A percentile compares a stretch with the other conserved stretches of the same genome.
Conservation (phyloP, 1,284 basidiomycete species). For the Sanguinoderma infundibulare region DNA sequence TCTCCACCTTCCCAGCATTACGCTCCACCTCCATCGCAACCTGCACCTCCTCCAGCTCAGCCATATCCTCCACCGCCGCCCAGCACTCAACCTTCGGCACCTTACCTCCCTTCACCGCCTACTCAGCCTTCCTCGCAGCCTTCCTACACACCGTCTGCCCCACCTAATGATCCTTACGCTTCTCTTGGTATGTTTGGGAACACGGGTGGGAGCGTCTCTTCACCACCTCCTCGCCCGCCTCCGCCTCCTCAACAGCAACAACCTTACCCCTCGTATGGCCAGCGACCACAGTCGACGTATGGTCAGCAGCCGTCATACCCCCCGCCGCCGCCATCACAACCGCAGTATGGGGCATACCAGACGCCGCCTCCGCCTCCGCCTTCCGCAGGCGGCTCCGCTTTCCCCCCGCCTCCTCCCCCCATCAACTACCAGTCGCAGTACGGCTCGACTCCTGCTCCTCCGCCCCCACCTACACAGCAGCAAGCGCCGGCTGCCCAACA, state of each 20-base stretch:
- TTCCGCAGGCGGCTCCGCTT: conserved; percentile 14
- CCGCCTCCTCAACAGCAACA: conserved; percentile 38
- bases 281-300: conserved; percentile 27
- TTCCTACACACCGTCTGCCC: conserved; percentile 33
- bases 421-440: conserved; percentile 37
- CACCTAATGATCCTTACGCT: conserved; percentile 56
- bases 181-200: conserved; percentile 48
- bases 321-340: conserved; percentile 36
- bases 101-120: conserved; percentile 44
- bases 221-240: conserved; percentile 34
- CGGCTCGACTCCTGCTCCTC: conserved; percentile 24
- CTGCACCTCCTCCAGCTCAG: conserved; percentile 34
- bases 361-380: conserved; percentile 12
- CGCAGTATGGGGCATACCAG: conserved; percentile 30
- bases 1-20: conserved; percentile 32
- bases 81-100: conserved; percentile 16
- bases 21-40: conserved; percentile 28
- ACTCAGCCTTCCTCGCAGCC: conserved; percentile 35
- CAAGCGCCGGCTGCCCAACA: conserved; percentile 35
- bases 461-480: conserved; percentile 35
- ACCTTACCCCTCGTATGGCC: conserved; percentile 2
- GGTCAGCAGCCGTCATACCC: conserved; percentile 37
- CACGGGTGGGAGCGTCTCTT: conserved; percentile 17
- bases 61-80: conserved; percentile 28
- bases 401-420: conserved; percentile 42